Evolutionary conservation across 768 basidiomycete genomes (phyloP).

Genomic region (Boletus coccyginus): DNA sequence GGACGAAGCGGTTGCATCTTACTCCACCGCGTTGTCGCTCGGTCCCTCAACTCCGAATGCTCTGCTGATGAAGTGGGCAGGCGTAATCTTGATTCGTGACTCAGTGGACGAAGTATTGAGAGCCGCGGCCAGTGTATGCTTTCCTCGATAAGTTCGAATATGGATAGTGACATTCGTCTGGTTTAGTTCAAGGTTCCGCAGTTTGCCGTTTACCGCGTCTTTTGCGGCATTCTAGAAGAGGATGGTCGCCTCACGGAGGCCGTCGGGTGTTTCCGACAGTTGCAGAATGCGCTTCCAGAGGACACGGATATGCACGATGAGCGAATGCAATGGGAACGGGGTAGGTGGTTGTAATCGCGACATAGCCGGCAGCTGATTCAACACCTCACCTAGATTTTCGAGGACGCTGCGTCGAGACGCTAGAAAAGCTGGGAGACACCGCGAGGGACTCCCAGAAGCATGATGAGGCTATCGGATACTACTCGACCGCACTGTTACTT

Average conservation of each 20-base stretch:
- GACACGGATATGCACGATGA: neutral
- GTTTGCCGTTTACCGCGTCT: neutral
- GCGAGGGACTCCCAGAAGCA: neutral
- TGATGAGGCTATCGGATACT: neutral
- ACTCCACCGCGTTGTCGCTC: neutral
- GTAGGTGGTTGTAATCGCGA: neutral
- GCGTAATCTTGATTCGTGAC: neutral
- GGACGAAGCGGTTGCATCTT: neutral
- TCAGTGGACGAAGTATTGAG: neutral
- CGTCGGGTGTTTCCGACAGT: neutral
- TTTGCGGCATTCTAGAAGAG: neutral
- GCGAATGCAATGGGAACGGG: neutral
- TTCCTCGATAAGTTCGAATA: too few species aligned
- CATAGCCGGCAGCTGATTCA: neutral
- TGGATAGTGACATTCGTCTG: neutral
- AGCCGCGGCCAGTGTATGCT: neutral
- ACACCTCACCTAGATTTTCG: neutral
- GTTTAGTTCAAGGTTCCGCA: conserved; percentile 1
- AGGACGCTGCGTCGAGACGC: neutral
- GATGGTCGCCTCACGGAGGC: neutral
- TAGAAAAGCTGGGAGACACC: neutral
- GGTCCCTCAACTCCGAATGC: neutral
- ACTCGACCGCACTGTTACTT: neutral
- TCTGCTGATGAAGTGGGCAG: neutral
- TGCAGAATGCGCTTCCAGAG: neutral